phyloP scores from a whole-genome alignment of 2,329 filamentous ascomycete genomes.

The Fusarium secorum region DNA sequence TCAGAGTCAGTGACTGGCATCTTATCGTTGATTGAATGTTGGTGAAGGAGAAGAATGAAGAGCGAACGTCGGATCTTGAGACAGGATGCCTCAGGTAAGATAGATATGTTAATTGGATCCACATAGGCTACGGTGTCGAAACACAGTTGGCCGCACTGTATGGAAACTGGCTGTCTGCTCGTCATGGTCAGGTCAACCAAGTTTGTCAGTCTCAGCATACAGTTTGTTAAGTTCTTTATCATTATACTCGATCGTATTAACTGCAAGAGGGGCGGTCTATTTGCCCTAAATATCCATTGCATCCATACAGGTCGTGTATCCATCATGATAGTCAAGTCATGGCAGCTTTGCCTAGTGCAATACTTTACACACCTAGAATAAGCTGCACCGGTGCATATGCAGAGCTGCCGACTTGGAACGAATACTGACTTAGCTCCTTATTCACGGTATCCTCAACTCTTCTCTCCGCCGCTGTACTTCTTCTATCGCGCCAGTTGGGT shows the following conservation, averaged over 20 bases:
- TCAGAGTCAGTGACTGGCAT: neutral
- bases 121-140: neutral
- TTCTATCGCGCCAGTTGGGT: conserved; percentile 65
- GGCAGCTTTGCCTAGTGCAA: neutral
- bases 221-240: neutral
- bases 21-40: neutral
- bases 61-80: neutral
- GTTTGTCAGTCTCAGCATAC: neutral
- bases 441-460: conserved; percentile 57
- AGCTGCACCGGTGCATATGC: neutral
- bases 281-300: neutral
- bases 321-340: neutral
- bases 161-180: neutral
- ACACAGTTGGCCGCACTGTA: neutral
- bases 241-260: neutral
- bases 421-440: neutral
- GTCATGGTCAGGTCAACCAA: neutral
- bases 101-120: neutral
- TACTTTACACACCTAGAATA: neutral
- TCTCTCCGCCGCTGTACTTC: conserved; percentile 61
- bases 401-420: neutral
- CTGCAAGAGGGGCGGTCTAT: neutral
- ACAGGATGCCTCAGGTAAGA: neutral
- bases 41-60: neutral
- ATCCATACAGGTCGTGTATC: neutral